Conservation (phyloP, 352 stramenopile genomes). For the Phytophthora citrophthora region DNA sequence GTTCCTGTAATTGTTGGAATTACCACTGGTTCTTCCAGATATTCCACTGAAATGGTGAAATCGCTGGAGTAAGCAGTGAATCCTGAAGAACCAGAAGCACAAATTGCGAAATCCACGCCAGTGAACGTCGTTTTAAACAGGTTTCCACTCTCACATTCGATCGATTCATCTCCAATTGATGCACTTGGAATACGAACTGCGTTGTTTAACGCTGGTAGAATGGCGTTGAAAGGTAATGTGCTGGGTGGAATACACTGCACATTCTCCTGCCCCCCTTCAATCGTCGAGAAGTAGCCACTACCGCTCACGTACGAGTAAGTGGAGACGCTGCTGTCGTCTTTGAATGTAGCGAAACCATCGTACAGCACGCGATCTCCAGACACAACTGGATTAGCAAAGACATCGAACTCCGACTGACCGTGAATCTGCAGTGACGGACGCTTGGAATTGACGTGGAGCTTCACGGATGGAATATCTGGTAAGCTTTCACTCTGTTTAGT, state of each 20-base stretch:
- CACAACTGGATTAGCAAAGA: conserved; percentile 40
- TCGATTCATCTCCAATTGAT: conserved; percentile 4
- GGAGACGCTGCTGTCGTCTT: conserved; percentile 13
- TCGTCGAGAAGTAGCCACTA: conserved; percentile 21
- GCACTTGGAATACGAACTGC: conserved; percentile 16
- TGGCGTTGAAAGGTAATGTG: conserved; percentile 28
- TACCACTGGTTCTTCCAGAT: conserved; percentile 10
- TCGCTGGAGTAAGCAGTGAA: conserved; percentile 43
- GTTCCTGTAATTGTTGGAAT: conserved; percentile 7
- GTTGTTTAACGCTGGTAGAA: conserved; percentile 28
- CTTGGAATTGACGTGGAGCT: conserved; percentile 43
- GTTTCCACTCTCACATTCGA: conserved; percentile 31
- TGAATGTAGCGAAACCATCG: conserved; percentile 31
- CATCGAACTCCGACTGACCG: conserved; percentile 38
- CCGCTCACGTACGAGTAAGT: conserved; percentile 37
- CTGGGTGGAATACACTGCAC: conserved; percentile 19
- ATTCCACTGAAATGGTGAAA: conserved; percentile 38
- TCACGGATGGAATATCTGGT: conserved; percentile 20
- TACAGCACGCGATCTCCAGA: conserved; percentile 33
- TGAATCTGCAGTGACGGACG: conserved; percentile 35
- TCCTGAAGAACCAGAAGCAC: conserved; percentile 10
- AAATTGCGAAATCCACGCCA: conserved; percentile 35
- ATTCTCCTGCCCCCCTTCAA: not conserved
- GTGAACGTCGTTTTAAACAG: conserved; percentile 39
- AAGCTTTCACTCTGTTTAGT: not conserved